phyloP scores from a whole-genome alignment of 768 basidiomycete species.

The Hysterangium stoloniferum region DNA sequence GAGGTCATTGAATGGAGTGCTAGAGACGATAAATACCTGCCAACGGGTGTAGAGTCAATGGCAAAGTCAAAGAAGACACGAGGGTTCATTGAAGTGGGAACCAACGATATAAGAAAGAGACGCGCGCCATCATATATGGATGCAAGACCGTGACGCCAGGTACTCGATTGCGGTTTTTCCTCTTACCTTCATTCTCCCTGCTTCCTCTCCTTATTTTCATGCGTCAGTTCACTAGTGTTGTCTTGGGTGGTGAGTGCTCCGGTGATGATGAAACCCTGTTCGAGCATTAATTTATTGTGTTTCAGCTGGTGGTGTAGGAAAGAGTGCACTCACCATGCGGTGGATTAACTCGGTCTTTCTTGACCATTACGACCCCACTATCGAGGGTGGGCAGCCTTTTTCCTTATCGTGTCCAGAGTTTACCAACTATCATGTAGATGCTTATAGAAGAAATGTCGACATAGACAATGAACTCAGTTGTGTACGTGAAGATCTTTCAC shows the following conservation, averaged over 20 bases:
- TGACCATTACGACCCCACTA: slow-evolving; percentile 76
- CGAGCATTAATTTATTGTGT: background rate
- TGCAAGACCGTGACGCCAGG: background rate
- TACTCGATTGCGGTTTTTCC: background rate
- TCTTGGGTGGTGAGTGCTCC: slow-evolving; percentile 59
- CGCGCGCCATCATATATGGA: background rate
- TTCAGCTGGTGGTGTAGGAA: slow-evolving; percentile 80
- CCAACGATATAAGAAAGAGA: background rate
- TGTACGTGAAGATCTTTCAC: slow-evolving; percentile 33
- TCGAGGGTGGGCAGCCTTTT: slow-evolving; percentile 56
- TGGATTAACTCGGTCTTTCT: slow-evolving; percentile 68
- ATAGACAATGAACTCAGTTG: slow-evolving; percentile 57
- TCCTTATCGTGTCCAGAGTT: slow-evolving; percentile 11
- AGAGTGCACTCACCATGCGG: slow-evolving; percentile 77
- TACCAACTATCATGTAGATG: slow-evolving; percentile 39
- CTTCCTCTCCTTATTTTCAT: slow-evolving; percentile 27
- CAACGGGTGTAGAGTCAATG: slow-evolving; percentile 39
- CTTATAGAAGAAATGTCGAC: slow-evolving; percentile 57
- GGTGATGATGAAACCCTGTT: slow-evolving; percentile 4
- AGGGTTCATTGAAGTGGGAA: slow-evolving; percentile 27
- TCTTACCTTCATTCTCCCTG: background rate
- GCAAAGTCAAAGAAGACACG: slow-evolving; percentile 67
- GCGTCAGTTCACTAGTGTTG: slow-evolving; percentile 70
- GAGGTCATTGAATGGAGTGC: slow-evolving; percentile 3
- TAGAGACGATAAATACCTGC: slow-evolving; percentile 37